Evolutionary conservation across 2,329 filamentous ascomycete genomes (phyloP).

Genomic region (Pseudocercospora fijiensis): DNA sequence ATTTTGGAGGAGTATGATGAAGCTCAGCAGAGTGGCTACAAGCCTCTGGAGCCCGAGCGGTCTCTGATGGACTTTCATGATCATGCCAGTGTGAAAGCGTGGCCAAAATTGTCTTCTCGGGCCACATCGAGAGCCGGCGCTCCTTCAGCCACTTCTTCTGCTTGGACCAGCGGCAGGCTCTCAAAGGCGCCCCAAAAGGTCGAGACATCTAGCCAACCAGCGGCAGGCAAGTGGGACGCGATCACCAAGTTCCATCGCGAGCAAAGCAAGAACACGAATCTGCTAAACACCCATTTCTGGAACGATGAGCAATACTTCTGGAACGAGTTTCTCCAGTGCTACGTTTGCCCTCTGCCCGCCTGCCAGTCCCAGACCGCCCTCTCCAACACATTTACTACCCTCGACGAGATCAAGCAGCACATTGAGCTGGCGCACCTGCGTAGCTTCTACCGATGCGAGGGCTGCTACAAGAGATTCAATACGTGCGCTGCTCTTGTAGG

Average conservation of each 20-base stretch:
- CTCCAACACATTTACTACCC: slow-evolving; percentile 31
- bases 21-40: slow-evolving; percentile 25
- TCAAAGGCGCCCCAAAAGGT: slow-evolving; percentile 19
- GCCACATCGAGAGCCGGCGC: background rate
- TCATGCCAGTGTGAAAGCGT: background rate
- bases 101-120: background rate
- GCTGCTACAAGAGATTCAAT: slow-evolving; percentile 44
- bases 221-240: slow-evolving; percentile 16
- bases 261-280: slow-evolving; percentile 11
- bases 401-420: slow-evolving; percentile 25
- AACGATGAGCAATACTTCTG: slow-evolving; percentile 42
- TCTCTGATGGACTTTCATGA: slow-evolving; percentile 13
- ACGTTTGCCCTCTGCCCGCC: slow-evolving; percentile 53
- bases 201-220: slow-evolving; percentile 9
- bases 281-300: slow-evolving; percentile 23
- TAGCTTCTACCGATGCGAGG: slow-evolving; percentile 41
- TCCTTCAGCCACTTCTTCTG: slow-evolving; percentile 6
- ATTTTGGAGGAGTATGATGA: slow-evolving; percentile 23
- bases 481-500: slow-evolving; percentile 41
- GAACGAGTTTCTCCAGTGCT: slow-evolving; percentile 46
- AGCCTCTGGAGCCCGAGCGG: slow-evolving; percentile 17
- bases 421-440: slow-evolving; percentile 42
- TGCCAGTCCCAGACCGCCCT: slow-evolving; percentile 46
- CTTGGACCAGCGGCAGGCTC: slow-evolving; percentile 13
- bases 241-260: slow-evolving; percentile 11